Percentiles rank a stretch among this genome's conserved stretches.
phyloP scores from a whole-genome alignment of 768 basidiomycete genomes.

The Macrolepiota dolichaula region DNA sequence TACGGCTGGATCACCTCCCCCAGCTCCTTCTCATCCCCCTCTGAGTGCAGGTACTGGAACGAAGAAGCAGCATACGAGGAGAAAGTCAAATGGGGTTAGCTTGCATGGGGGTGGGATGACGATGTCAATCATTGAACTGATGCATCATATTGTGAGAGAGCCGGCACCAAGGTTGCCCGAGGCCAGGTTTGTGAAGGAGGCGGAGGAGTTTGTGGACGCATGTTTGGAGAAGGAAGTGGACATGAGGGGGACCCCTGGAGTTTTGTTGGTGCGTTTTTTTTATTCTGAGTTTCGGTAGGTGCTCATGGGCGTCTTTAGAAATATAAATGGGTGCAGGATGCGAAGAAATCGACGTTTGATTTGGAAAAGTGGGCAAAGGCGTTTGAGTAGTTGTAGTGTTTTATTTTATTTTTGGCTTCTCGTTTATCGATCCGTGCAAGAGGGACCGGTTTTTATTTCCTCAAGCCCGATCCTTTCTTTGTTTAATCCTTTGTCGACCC shows the following conservation, averaged over 20 bases:
- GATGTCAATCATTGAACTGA: conserved; percentile 94
- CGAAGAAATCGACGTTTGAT: conserved; percentile 9
- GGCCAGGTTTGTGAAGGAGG: conserved; percentile 60
- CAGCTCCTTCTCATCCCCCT: conserved; percentile 20
- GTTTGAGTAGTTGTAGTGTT: not conserved
- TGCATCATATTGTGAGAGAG: conserved; percentile 98
- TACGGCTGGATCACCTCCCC: not conserved
- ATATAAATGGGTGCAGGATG: conserved; percentile 8
- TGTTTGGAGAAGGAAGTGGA: conserved; percentile 91
- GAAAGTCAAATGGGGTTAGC: conserved; percentile 63
- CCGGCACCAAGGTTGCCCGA: conserved; percentile 84
- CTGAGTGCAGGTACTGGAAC: not conserved
- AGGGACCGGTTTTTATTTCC: no score
- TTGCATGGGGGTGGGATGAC: conserved; percentile 91
- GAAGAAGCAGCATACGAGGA: conserved; percentile 31
- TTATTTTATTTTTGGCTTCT: not conserved
- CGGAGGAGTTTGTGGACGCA: conserved; percentile 84
- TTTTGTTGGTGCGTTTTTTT: conserved; percentile 61
- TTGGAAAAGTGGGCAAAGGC: not conserved
- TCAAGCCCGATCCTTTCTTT: no score
- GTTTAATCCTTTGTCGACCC: no score
- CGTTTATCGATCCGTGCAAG: no score
- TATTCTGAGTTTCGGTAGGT: not conserved
- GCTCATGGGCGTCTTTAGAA: not conserved
- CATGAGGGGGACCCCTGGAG: conserved; percentile 78